phyloP scores from a whole-genome alignment of 148 eudicot genomes.

The Mesembryanthemum crystallinum region DNA sequence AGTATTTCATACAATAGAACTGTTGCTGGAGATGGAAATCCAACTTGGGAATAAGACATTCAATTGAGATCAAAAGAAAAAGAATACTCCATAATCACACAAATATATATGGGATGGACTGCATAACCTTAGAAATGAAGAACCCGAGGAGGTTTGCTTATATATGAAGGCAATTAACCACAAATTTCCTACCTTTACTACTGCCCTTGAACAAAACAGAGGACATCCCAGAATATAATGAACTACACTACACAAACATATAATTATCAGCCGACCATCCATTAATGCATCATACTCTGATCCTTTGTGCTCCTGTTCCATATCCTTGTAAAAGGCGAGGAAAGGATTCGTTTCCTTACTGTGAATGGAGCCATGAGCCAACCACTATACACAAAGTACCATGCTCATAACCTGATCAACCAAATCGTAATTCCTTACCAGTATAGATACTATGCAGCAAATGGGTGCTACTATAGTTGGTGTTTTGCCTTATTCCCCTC shows the following conservation, averaged over 20 bases:
- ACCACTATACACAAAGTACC: slow-evolving; percentile 12
- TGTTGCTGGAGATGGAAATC: too few relatives aligned
- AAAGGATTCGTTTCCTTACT: slow-evolving; percentile 2
- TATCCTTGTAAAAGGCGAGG: slow-evolving; percentile 26
- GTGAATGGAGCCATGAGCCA: background rate
- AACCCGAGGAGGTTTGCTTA: background rate
- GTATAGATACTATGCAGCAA: background rate
- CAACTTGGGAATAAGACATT: too few relatives aligned
- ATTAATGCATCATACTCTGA: background rate
- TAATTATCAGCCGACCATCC: background rate
- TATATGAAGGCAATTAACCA: background rate
- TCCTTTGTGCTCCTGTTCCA: background rate
- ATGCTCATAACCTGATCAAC: background rate
- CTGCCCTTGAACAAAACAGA: background rate
- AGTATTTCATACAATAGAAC: too few relatives aligned
- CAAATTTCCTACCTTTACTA: background rate
- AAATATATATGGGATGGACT: too few relatives aligned
- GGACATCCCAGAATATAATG: background rate
- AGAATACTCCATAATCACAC: too few relatives aligned
- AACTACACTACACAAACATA: background rate
- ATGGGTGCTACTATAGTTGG: background rate
- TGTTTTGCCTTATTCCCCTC: slow-evolving; percentile 20
- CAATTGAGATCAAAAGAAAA: too few relatives aligned
- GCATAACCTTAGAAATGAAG: too few relatives aligned
- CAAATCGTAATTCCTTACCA: too few relatives aligned